Conservation (phyloP, 306 rosid species). For the Quercus gilva region DNA sequence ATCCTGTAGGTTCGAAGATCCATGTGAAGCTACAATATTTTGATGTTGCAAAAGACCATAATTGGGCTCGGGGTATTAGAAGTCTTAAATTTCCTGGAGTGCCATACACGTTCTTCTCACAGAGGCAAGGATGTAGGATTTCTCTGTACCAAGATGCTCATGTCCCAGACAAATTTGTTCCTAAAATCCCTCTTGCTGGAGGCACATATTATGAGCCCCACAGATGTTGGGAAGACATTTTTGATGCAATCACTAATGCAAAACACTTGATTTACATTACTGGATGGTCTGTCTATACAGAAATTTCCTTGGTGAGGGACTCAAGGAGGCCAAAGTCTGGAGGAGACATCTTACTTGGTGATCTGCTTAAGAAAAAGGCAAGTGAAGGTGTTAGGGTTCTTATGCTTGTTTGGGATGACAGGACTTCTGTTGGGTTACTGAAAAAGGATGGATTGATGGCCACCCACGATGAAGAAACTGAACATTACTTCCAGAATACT, state of each 20-base stretch:
- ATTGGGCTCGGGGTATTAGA: slow-evolving; percentile 54
- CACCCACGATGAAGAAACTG: slow-evolving; percentile 74
- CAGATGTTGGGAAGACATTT: slow-evolving; percentile 79
- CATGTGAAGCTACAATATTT: slow-evolving; percentile 68
- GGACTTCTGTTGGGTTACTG: slow-evolving; percentile 62
- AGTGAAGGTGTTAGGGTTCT: slow-evolving; percentile 67
- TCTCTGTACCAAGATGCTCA: slow-evolving; percentile 78
- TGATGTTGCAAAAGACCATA: slow-evolving; percentile 51
- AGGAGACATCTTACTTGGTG: slow-evolving; percentile 56
- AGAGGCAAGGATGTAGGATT: slow-evolving; percentile 62
- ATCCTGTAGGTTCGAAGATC: slow-evolving; percentile 63
- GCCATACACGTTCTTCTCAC: slow-evolving; percentile 65
- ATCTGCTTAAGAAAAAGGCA: slow-evolving; percentile 64
- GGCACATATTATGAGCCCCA: slow-evolving; percentile 52
- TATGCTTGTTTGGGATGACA: slow-evolving; percentile 83
- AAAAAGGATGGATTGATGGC: slow-evolving; percentile 79
- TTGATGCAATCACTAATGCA: slow-evolving; percentile 65
- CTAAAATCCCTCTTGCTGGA: slow-evolving; percentile 61
- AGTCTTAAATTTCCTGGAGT: slow-evolving; percentile 74
- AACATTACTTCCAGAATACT: slow-evolving; percentile 35
- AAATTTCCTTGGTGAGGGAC: slow-evolving; percentile 63
- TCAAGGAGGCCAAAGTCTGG: slow-evolving; percentile 70
- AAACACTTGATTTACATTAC: slow-evolving; percentile 65
- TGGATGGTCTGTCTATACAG: slow-evolving; percentile 85
- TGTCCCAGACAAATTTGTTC: slow-evolving; percentile 61